Percentiles rank a stretch among this genome's conserved stretches.
These are phyloP conservation scores for Zelopaecilomyces penicillatus DNA, from an alignment of 2,329 filamentous ascomycete species.

Conservation along the genomic window DNA sequence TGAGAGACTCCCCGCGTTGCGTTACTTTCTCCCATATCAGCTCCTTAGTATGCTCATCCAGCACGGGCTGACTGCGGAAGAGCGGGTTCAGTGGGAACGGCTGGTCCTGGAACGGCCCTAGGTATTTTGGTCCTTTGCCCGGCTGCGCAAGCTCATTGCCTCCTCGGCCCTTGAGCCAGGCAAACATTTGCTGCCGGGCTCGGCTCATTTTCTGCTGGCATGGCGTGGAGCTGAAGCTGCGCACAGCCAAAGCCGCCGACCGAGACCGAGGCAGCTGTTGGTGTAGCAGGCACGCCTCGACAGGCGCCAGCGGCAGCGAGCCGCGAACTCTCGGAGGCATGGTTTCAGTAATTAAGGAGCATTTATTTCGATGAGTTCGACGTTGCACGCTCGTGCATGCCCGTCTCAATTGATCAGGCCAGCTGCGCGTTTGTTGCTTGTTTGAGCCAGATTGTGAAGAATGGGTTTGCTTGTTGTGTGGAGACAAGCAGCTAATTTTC, in stretches of 20 bases:
- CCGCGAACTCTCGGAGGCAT: conserved; percentile 27
- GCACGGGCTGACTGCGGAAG: conserved; percentile 63
- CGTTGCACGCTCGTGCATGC: conserved; percentile 1
- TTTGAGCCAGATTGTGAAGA: no score
- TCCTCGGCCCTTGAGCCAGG: conserved; percentile 26
- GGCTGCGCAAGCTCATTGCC: conserved; percentile 18
- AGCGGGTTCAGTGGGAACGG: conserved; percentile 68
- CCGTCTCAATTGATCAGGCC: conserved; percentile 7
- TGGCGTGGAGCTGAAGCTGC: conserved; percentile 32
- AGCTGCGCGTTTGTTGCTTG: conserved; percentile 7
- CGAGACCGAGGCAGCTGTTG: conserved; percentile 13
- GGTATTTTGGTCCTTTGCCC: conserved; percentile 26
- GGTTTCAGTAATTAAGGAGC: background rate
- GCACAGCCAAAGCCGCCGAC: conserved; percentile 27
- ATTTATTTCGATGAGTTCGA: background rate
- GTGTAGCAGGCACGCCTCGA: conserved; percentile 14
- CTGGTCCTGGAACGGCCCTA: conserved; percentile 29
- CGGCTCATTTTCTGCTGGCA: conserved; percentile 29
- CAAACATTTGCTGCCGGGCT: conserved; percentile 28
- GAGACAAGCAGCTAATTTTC: background rate
- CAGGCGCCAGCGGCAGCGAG: conserved; percentile 22
- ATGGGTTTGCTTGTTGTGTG: background rate
- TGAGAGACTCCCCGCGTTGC: conserved; percentile 57
- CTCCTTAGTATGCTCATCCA: conserved; percentile 65
- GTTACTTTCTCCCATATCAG: conserved; percentile 65